phyloP scores from a whole-genome alignment of 225 moss, liverwort and hornwort genomes.

The Physcomitrellopsis africana region DNA sequence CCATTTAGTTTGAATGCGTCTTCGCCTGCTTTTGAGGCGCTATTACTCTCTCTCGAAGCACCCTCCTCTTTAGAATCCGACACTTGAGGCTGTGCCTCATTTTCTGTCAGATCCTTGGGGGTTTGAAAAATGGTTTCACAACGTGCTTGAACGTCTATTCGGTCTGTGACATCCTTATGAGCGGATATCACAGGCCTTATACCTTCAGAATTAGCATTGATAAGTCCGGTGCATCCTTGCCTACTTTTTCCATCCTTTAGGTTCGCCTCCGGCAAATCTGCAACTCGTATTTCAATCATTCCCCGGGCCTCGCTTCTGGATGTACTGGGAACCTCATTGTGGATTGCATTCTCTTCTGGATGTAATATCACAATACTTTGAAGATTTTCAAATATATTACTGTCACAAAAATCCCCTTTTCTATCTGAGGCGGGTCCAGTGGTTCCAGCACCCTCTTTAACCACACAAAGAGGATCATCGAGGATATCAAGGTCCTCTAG shows the following conservation, averaged over 20 bases:
- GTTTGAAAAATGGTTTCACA: slow-evolving; percentile 24
- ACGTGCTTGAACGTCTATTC: slow-evolving; percentile 29
- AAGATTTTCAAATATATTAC: slow-evolving; percentile 42
- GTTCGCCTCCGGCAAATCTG: slow-evolving; percentile 14
- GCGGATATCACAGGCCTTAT: slow-evolving; percentile 5
- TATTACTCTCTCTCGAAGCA: slow-evolving; percentile 40
- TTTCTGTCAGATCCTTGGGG: slow-evolving; percentile 22
- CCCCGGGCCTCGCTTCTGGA: slow-evolving; percentile 17
- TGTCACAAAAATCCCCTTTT: slow-evolving; percentile 42
- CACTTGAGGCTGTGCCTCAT: slow-evolving; percentile 15
- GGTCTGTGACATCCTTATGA: slow-evolving; percentile 11
- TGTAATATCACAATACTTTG: slow-evolving; percentile 41
- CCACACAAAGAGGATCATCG: slow-evolving; percentile 15
- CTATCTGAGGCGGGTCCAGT: slow-evolving; percentile 20
- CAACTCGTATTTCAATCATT: slow-evolving; percentile 3
- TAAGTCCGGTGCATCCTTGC: slow-evolving; percentile 11
- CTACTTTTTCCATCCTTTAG: slow-evolving; percentile 7
- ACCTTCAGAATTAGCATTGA: slow-evolving; percentile 6
- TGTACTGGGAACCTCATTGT: slow-evolving; percentile 21
- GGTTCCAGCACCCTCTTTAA: slow-evolving; percentile 8
- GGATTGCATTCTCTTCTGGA: slow-evolving; percentile 38
- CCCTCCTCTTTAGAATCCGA: slow-evolving; percentile 37
- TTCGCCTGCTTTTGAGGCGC: slow-evolving; percentile 23
- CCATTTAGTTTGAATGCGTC: slow-evolving; percentile 31
- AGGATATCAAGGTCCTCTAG: slow-evolving; percentile 16